Base-by-base conservation (phyloP, 2,329 filamentous ascomycete species). In the Xylariaceae sp. region DNA sequence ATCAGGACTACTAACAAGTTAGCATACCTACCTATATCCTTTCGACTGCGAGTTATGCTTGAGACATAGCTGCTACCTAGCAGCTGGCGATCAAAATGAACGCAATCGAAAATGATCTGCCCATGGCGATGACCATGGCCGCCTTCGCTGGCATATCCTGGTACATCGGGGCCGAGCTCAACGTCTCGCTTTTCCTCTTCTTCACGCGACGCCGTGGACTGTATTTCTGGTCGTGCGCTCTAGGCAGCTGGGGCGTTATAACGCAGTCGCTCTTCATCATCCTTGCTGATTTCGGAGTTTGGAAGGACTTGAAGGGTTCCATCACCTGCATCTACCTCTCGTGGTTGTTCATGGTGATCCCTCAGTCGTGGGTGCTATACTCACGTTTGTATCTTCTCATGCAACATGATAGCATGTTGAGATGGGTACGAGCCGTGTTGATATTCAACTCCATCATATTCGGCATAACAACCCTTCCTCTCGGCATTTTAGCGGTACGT, bases 141-240 rank as follows among this genome's bases (percentile, higher is more conserved):
- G 73, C 71, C 57, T 76, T 75, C 53, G 67, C 64, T 7, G 73
- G 71, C 56, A 72, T 74, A 50, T 70, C 73, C 17, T 73, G 69
- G 66, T 73, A 69, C 59, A 68, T 71, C 58, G 70, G 68, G n/a
- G 60, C 63, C 47, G 71, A 73, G 58, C 66, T 73, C 60, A 70
- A 68, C 63, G 51, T 68, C 1, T 69, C 68, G 18, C 63, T 73
- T 2, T 70, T 72, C 58, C 9, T 70, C 13, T 63, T 68, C 51
- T 73, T 73, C 66, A 71, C 72, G 55, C 65, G 68, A 10, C 64
- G 69, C 10, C 64, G 64, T n/a, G 70, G 72, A 1, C 55, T 73
- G 3, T 73, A 73, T 56, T 73, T 73, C 59, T 73, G 72, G 72
- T 65, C 66, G 9, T 68, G 66, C 55, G 64, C 66, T 3, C 57